phyloP scores from a whole-genome alignment of 1,139 yeast genomes.

The Taphrina deformans region DNA sequence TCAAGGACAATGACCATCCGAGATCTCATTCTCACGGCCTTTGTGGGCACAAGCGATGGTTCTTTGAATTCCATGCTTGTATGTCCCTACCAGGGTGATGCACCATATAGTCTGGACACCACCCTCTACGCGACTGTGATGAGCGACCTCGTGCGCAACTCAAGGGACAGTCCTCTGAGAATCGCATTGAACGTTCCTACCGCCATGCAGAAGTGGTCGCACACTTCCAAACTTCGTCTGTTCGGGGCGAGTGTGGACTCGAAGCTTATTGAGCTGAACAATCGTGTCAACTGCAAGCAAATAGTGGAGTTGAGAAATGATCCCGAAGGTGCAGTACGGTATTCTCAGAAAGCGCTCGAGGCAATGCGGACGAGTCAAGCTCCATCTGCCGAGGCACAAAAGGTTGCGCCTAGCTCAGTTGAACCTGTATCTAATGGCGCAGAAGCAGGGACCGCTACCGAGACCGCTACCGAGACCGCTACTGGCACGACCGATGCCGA shows the following conservation, averaged over 20 bases:
- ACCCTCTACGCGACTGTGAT: constrained; percentile 17
- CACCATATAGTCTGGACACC: constrained; percentile 18
- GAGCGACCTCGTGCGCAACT: constrained; percentile 24
- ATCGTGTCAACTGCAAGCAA: constrained; percentile 13
- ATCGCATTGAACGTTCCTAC: constrained; percentile 22
- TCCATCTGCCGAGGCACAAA: not conserved
- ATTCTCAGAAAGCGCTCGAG: constrained; percentile 14
- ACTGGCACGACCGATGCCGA: not conserved
- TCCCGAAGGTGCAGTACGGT: constrained; percentile 17
- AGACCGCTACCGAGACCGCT: not conserved
- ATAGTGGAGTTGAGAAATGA: constrained; percentile 22
- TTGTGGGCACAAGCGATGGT: constrained; percentile 31
- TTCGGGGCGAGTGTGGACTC: constrained; percentile 16
- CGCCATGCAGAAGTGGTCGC: constrained; percentile 21
- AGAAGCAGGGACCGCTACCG: not conserved
- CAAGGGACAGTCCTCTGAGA: constrained; percentile 20
- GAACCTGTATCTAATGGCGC: not conserved
- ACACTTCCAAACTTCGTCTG: not conserved
- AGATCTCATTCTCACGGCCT: constrained; percentile 22
- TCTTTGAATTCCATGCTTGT: constrained; percentile 6
- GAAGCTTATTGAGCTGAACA: constrained; percentile 18
- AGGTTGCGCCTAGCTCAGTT: not conserved
- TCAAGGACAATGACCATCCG: constrained; percentile 19
- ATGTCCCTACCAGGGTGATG: constrained; percentile 21
- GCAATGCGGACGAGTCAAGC: not conserved